phyloP scores from a whole-genome alignment of 371 early-diverging fungal species.

The Mucor piriformis region DNA sequence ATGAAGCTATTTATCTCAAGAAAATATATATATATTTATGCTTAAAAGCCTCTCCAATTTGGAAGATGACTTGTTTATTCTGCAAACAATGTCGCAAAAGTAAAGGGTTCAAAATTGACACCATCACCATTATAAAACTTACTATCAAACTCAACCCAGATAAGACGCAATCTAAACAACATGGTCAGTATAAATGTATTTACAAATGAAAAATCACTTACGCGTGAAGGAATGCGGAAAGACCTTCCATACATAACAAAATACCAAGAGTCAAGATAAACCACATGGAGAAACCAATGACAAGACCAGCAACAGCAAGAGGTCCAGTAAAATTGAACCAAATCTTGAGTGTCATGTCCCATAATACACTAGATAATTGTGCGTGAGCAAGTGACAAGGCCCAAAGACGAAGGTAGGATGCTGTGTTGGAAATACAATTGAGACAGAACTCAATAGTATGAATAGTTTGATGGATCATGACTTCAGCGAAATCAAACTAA shows the following conservation, averaged over 20 bases:
- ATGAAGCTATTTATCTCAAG: too few relatives aligned
- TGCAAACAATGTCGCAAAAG: slow-evolving; percentile 22
- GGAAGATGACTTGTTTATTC: too few relatives aligned
- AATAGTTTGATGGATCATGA: slow-evolving; percentile 96
- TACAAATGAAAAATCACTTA: not conserved
- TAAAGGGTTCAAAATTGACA: slow-evolving; percentile 52
- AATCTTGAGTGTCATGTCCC: slow-evolving; percentile 91
- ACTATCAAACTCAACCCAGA: slow-evolving; percentile 99
- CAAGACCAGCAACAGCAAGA: slow-evolving; percentile 65
- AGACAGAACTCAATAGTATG: slow-evolving; percentile 99
- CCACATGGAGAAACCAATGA: slow-evolving; percentile 82
- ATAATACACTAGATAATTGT: slow-evolving; percentile 97
- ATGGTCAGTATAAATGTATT: not conserved
- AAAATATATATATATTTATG: too few relatives aligned
- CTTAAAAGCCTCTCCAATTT: too few relatives aligned
- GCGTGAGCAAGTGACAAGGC: slow-evolving; percentile 99
- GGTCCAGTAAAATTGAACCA: slow-evolving; percentile 61
- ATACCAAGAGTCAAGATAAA: slow-evolving; percentile 85
- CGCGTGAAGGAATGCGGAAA: slow-evolving; percentile 98
- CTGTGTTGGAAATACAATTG: slow-evolving; percentile 98
- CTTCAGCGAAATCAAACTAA: slow-evolving; percentile 90
- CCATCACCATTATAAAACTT: slow-evolving; percentile 89
- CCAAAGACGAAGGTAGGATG: slow-evolving; percentile 99
- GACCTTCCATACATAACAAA: slow-evolving; percentile 97
- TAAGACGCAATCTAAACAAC: slow-evolving; percentile 78